phyloP scores from a whole-genome alignment of 192 early-diverging fungal species.

The Tieghemiomyces parasiticus region DNA sequence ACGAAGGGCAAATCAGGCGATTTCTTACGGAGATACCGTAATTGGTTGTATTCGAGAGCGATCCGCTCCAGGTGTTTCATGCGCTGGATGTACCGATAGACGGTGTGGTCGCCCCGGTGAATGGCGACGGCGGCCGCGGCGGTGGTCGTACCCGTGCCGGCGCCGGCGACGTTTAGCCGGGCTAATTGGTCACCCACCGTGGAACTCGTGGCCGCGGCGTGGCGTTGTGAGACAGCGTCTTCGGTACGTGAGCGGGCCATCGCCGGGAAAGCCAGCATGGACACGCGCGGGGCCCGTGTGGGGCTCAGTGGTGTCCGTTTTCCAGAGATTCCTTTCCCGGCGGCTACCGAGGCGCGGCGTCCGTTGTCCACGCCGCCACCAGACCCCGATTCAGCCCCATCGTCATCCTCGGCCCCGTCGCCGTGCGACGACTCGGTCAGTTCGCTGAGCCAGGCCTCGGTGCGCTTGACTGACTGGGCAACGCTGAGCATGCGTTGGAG shows the following conservation, averaged over 20 bases:
- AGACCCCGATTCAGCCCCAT: too few species aligned
- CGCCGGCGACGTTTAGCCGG: background rate
- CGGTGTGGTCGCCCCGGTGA: background rate
- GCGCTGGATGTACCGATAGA: background rate
- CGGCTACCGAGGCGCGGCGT: too few species aligned
- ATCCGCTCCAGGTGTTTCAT: constrained; percentile 7
- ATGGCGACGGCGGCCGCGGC: background rate
- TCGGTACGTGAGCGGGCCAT: constrained; percentile 5
- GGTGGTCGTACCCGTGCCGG: background rate
- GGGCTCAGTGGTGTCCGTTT: too few species aligned
- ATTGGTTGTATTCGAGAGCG: constrained; percentile 8
- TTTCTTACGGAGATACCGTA: constrained; percentile 2
- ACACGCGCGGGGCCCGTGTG: background rate
- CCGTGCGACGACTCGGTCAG: background rate
- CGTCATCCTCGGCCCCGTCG: too few species aligned
- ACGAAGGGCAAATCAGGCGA: background rate
- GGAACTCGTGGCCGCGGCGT: background rate
- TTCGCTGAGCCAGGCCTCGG: background rate
- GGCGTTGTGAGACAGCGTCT: background rate
- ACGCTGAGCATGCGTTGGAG: constrained; percentile 2
- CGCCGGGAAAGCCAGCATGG: background rate
- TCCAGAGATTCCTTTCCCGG: too few species aligned
- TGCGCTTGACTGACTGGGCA: background rate
- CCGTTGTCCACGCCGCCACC: too few species aligned
- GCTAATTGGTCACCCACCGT: background rate